Evolutionary conservation across 2,329 filamentous ascomycete species (phyloP).

Genomic region (Fusarium tricinctum): DNA sequence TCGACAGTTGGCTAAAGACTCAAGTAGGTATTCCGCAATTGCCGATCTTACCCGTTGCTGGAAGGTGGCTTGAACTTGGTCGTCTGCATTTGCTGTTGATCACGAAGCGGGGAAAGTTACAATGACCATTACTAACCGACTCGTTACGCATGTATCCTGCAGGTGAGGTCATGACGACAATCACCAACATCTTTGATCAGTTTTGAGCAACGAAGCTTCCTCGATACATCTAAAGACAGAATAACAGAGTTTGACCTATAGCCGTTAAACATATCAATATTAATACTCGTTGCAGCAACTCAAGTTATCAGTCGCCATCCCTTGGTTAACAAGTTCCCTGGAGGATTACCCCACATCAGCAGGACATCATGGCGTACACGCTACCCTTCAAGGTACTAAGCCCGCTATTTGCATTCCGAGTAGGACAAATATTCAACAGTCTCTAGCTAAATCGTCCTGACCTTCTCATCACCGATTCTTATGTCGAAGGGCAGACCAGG

Average conservation of each 20-base stretch:
- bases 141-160: not conserved
- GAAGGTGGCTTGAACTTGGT: conserved; percentile 9
- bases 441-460: conserved; percentile 11
- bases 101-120: conserved; percentile 11
- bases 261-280: too few species aligned
- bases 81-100: not conserved
- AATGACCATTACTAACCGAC: conserved; percentile 17
- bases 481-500: conserved; percentile 1
- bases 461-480: conserved; percentile 10
- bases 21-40: not conserved
- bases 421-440: fast-evolving
- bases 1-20: not conserved
- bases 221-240: too few species aligned
- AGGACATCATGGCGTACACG: conserved; percentile 1
- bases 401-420: fast-evolving
- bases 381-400: conserved; percentile 3
- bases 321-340: not conserved
- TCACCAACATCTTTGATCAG: not conserved
- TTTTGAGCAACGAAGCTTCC: too few species aligned
- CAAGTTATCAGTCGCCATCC: too few species aligned
- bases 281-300: too few species aligned
- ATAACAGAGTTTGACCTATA: too few species aligned
- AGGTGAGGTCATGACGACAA: not conserved
- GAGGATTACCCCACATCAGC: fast-evolving
- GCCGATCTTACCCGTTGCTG: conserved; percentile 9